These are phyloP conservation scores for Termitomyces sp. DNA, from an alignment of 768 basidiomycete genomes.

Conservation along the genomic window DNA sequence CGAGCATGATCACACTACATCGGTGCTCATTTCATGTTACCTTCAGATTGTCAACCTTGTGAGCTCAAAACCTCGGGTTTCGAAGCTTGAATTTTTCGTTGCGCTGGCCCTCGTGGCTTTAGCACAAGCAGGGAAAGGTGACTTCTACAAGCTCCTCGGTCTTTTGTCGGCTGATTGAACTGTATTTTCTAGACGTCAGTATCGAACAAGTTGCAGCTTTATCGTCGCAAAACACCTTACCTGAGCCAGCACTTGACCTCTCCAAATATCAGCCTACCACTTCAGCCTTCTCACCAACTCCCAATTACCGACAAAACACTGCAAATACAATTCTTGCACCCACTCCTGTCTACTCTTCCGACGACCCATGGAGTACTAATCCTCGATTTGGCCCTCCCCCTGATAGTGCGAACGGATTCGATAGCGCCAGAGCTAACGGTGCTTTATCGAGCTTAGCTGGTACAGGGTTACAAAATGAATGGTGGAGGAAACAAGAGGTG, in stretches of 20 bases:
- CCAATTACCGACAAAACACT: conserved; percentile 37
- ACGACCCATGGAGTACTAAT: conserved; percentile 65
- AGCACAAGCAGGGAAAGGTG: conserved; percentile 80
- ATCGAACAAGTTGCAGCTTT: conserved; percentile 78
- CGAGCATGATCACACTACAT: not conserved
- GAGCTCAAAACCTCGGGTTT: conserved; percentile 75
- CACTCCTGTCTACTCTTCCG: conserved; percentile 27
- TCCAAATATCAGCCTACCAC: conserved; percentile 49
- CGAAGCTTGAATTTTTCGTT: conserved; percentile 89
- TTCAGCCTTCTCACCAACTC: conserved; percentile 45
- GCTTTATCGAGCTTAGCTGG: conserved; percentile 61
- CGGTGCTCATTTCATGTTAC: not conserved
- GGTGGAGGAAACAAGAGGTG: conserved; percentile 84
- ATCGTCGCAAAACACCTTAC: conserved; percentile 75
- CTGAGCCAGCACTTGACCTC: conserved; percentile 69
- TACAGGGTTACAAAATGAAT: conserved; percentile 70
- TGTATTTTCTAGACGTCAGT: conserved; percentile 55
- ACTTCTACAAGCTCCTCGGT: conserved; percentile 7
- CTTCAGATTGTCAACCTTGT: conserved; percentile 88
- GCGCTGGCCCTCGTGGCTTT: conserved; percentile 85
- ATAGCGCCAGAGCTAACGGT: conserved; percentile 35
- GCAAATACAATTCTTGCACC: conserved; percentile 28
- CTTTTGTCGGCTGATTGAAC: not conserved
- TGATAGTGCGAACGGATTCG: conserved; percentile 28
- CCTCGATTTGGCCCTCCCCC: conserved; percentile 31